phyloP scores from a whole-genome alignment of 169 alveolate species.

The Plasmodium coatneyi region DNA sequence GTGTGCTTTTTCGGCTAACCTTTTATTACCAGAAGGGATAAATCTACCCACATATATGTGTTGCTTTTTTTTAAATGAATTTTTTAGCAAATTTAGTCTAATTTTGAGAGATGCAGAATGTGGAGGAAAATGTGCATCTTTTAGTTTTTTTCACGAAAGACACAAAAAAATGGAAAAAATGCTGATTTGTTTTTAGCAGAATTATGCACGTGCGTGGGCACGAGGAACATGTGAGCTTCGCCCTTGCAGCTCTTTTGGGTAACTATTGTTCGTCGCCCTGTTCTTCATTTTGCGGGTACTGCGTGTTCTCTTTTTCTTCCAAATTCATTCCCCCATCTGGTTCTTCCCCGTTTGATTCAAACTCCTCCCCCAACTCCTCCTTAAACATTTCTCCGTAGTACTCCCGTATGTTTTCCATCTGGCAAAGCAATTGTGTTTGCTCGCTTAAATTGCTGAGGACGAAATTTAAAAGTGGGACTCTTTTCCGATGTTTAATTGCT shows the following conservation, averaged over 20 bases:
- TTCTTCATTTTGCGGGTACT: background rate
- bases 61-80: background rate
- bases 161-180: background rate
- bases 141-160: background rate
- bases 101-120: background rate
- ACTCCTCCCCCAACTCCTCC: conserved; percentile 27
- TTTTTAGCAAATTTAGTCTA: background rate
- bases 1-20: background rate
- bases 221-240: background rate
- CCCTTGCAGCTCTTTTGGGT: background rate
- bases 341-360: background rate
- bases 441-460: conserved; percentile 65
- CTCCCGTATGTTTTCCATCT: conserved; percentile 70
- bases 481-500: conserved; percentile 59
- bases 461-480: conserved; percentile 64
- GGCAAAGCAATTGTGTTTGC: conserved; percentile 66
- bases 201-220: background rate
- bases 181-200: background rate
- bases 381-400: conserved; percentile 64
- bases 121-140: background rate
- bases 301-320: background rate
- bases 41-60: background rate
- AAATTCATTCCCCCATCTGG: background rate
- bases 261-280: background rate
- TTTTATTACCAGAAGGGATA: background rate